phyloP scores from a whole-genome alignment of 305 asterid species.

The Fraxinus ornus region DNA sequence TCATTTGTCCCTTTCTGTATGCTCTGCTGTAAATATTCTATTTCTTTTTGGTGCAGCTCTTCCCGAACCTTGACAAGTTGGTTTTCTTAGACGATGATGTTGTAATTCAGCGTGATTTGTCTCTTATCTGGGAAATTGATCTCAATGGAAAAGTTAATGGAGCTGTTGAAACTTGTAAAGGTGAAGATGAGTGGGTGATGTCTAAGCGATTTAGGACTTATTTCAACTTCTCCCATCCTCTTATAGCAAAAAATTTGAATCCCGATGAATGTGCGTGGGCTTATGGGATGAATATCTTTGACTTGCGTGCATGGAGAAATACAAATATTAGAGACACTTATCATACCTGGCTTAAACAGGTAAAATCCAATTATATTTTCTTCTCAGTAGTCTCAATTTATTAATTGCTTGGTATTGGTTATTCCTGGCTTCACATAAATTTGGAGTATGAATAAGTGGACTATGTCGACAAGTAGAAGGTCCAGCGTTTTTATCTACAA shows the following conservation, averaged over 20 bases:
- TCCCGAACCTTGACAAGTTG: slow-evolving; percentile 91
- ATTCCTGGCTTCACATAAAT: neutral
- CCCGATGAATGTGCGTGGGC: slow-evolving; percentile 99
- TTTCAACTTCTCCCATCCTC: slow-evolving; percentile 97
- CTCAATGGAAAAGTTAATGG: slow-evolving; percentile 92
- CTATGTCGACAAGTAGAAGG: neutral
- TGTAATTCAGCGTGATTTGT: slow-evolving; percentile 85
- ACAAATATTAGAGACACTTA: slow-evolving; percentile 80
- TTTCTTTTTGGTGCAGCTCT: slow-evolving; percentile 65
- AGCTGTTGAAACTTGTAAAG: slow-evolving; percentile 98
- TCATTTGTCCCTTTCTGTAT: neutral
- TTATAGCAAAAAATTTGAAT: slow-evolving; percentile 70
- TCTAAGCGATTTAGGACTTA: slow-evolving; percentile 85
- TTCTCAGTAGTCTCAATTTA: neutral
- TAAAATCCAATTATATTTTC: slow-evolving; percentile 25
- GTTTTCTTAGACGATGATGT: slow-evolving; percentile 97
- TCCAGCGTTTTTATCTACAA: neutral
- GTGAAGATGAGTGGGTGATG: slow-evolving; percentile 98
- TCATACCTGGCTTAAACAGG: slow-evolving; percentile 95
- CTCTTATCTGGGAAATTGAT: slow-evolving; percentile 88
- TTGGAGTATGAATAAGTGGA: neutral
- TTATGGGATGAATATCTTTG: slow-evolving; percentile 97
- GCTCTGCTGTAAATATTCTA: slow-evolving; percentile 20
- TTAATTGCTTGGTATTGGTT: neutral
- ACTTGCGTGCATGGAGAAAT: slow-evolving; percentile 78